Evolutionary conservation across 192 early-diverging fungal genomes (phyloP), one percentile per base, ranked within the genome.

Genomic region (Backusella australiensis): DNA sequence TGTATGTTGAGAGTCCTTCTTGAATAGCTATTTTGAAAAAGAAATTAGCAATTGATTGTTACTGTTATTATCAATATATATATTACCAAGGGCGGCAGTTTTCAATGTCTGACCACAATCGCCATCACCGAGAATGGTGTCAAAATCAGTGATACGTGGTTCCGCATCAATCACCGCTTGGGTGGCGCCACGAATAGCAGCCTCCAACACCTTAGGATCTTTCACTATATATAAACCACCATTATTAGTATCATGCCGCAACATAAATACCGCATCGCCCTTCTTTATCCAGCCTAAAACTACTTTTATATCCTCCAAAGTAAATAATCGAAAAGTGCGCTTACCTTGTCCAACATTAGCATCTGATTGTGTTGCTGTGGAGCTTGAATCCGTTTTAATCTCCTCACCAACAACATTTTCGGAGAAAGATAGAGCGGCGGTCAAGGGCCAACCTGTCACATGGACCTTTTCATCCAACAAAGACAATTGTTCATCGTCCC

Each of bases 41-140:
- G 29, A 6, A 38, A 36, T 29, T n/a, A 34, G 34, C 34, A 41
- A 4, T 49, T 49, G 46, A 7, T n/a, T n/a, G 46, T 49, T n/a
- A 70, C 44, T 36, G 46, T 19, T 81, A 69, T 52, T 39, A 67
- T 44, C 42, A 34, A 72, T 21, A 23, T 44, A 32, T 49, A 77
- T 36, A 46, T 78, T 78, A 78, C 77, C 85, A n/a, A 82, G 85
- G 19, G 89, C 92, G 15, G 93, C 94, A 4, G 86, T 81, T 17
- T 87, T 82, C 42, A 96, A 80, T 12, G 92, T 91, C 17, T 89
- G 79, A 17, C 95, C 95, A 75, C 94, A 96, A 79, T 96, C 95
- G 17, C 95, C 95, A 75, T 96, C 95, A 29, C 95, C 94, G 72
- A 90, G 84, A 71, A 95, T 78, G 68, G 88, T 88, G 71, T 96